Conservation (phyloP, 1,284 basidiomycete species). For the Boletus sp. region DNA sequence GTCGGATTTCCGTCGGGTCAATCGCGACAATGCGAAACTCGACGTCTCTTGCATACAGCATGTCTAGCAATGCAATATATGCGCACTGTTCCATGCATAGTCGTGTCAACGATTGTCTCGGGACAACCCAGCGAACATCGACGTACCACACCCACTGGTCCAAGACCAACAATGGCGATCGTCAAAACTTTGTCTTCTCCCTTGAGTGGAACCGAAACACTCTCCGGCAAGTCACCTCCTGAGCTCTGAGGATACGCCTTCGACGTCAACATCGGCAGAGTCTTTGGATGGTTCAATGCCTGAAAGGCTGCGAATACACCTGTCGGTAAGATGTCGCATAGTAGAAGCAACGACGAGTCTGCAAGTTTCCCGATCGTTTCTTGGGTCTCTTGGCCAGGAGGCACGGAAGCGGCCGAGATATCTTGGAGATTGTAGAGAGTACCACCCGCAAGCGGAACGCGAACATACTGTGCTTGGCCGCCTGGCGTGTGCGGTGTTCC, state of each 20-base stretch:
- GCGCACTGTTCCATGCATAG: slow-evolving; percentile 44
- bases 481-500: slow-evolving; percentile 73
- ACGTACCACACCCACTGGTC: slow-evolving; percentile 68
- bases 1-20: slow-evolving; percentile 54
- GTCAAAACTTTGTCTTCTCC: slow-evolving; percentile 50
- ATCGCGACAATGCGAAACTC: slow-evolving; percentile 58
- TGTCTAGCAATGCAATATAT: slow-evolving; percentile 59
- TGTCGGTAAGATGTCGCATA: slow-evolving; percentile 80
- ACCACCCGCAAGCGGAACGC: slow-evolving; percentile 76
- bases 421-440: slow-evolving; percentile 68
- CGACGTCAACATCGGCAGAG: slow-evolving; percentile 52
- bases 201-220: slow-evolving; percentile 24
- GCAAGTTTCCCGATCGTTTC: slow-evolving; percentile 40
- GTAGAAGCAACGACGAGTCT: slow-evolving; percentile 63
- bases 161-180: slow-evolving; percentile 66
- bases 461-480: slow-evolving; percentile 84
- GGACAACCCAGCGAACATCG: not conserved
- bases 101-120: not conserved
- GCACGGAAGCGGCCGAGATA: slow-evolving; percentile 35
- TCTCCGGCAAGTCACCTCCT: slow-evolving; percentile 20
- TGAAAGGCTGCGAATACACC: slow-evolving; percentile 75
- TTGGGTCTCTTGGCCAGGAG: slow-evolving; percentile 31
- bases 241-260: slow-evolving; percentile 53
- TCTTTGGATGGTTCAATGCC: slow-evolving; percentile 67
- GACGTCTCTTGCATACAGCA: slow-evolving; percentile 43